phyloP scores from a whole-genome alignment of 2,329 filamentous ascomycete species.

The Trichoderma citrinoviride region DNA sequence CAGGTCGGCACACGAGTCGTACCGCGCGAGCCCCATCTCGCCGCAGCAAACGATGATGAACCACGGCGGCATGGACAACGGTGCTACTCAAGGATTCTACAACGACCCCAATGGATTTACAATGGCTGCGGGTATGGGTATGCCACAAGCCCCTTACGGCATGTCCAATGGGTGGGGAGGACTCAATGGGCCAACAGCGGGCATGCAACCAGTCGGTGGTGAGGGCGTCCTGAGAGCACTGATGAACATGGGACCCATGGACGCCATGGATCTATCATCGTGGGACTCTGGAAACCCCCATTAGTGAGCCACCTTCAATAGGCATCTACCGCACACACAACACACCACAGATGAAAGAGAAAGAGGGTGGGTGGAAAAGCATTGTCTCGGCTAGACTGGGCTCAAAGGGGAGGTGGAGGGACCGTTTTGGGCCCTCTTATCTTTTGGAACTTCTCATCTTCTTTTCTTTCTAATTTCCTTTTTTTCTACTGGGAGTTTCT shows the following conservation, averaged over 20 bases:
- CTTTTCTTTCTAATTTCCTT: no score
- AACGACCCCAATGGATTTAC: conserved; percentile 40
- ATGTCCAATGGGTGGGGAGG: conserved; percentile 47
- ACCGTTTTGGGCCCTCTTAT: background rate
- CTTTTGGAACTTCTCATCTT: no score
- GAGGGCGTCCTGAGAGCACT: conserved; percentile 57
- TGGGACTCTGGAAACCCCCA: conserved; percentile 44
- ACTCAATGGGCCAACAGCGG: conserved; percentile 40
- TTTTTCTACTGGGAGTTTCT: background rate
- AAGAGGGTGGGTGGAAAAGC: background rate
- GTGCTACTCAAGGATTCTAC: conserved; percentile 38
- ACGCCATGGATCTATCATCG: conserved; percentile 55
- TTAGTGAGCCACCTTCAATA: background rate
- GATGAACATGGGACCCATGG: conserved; percentile 59
- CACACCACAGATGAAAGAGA: background rate
- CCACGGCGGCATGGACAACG: conserved; percentile 39
- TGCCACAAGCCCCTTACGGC: conserved; percentile 38
- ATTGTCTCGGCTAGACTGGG: background rate
- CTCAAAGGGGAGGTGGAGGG: background rate
- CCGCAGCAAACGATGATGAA: conserved; percentile 43
- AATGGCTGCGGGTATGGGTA: conserved; percentile 26
- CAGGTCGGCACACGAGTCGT: conserved; percentile 46
- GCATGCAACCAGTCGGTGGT: conserved; percentile 55
- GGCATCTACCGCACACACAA: background rate
- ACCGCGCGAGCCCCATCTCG: conserved; percentile 51